Percentiles rank a stretch among this genome's conserved stretches.
These are phyloP conservation scores for Chalciporus piperatus DNA, from an alignment of 768 basidiomycete species.

Conservation along the genomic window DNA sequence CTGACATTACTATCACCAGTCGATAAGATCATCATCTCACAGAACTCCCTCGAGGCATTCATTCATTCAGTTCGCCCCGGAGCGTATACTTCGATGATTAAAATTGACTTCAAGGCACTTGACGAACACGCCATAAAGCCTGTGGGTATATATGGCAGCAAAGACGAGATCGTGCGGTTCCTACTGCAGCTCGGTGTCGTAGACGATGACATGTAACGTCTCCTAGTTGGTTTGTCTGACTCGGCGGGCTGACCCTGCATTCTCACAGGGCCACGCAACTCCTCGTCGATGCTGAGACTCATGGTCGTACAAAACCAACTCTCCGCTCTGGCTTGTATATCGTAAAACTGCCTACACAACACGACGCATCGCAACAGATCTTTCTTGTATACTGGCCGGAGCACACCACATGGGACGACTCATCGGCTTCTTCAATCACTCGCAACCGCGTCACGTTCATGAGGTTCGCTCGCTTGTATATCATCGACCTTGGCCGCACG, in stretches of 20 bases:
- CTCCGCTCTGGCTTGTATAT: conserved; percentile 25
- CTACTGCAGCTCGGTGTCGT: conserved; percentile 37
- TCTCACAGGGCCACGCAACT: conserved; percentile 14
- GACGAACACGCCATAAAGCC: conserved; percentile 47
- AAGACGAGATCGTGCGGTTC: conserved; percentile 47
- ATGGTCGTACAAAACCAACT: conserved; percentile 4
- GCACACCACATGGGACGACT: conserved; percentile 50
- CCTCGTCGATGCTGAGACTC: conserved; percentile 10
- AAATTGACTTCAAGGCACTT: conserved; percentile 53
- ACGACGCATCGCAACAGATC: conserved; percentile 11
- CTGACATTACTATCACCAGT: conserved; percentile 33
- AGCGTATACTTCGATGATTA: conserved; percentile 52
- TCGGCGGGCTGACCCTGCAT: background rate
- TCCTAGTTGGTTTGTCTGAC: background rate
- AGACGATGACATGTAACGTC: conserved; percentile 39
- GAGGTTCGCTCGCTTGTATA: background rate
- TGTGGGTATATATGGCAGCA: conserved; percentile 58
- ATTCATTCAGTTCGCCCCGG: conserved; percentile 49
- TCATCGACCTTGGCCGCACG: background rate
- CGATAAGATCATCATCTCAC: conserved; percentile 61
- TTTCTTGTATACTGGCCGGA: conserved; percentile 58
- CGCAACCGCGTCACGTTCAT: conserved; percentile 37
- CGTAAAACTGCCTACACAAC: background rate
- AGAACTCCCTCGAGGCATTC: conserved; percentile 46
- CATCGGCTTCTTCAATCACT: conserved; percentile 38